A percentile compares a stretch with the other conserved stretches of the same genome.
Conservation (phyloP, 2,329 filamentous ascomycete species). For the Calonectria multiphialidica region DNA sequence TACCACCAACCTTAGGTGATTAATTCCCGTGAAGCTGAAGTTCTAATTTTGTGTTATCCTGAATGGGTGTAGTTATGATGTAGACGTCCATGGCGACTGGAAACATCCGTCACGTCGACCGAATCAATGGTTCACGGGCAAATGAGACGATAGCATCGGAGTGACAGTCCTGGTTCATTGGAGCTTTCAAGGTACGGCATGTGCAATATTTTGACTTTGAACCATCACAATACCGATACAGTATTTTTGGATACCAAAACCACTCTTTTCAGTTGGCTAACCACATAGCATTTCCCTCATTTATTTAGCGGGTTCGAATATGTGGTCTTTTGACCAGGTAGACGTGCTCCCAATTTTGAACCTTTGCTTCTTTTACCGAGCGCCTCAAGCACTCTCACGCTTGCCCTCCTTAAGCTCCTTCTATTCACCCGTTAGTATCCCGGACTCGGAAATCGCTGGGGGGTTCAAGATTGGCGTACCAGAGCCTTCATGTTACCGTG, state of each 20-base stretch:
- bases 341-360: conserved; percentile 40
- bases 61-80: no score
- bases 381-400: conserved; percentile 82
- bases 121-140: neutral
- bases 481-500: conserved; percentile 98
- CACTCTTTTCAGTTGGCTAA: conserved; percentile 35
- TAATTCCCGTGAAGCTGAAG: no score
- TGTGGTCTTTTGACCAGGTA: conserved; percentile 37
- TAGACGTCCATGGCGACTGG: no score
- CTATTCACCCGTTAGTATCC: conserved; percentile 64
- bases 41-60: no score
- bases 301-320: conserved; percentile 41
- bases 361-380: conserved; percentile 30
- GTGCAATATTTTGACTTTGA: conserved; percentile 36
- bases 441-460: neutral
- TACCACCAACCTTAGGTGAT: no score
- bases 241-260: conserved; percentile 27
- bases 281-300: conserved; percentile 40
- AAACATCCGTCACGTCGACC: no score
- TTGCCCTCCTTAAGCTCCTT: conserved; percentile 99
- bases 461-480: conserved; percentile 68
- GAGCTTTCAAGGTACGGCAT: conserved; percentile 21
- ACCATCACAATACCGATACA: conserved; percentile 33
- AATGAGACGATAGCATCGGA: neutral
- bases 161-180: conserved; percentile 24